Evolutionary conservation across 1,284 basidiomycete species (phyloP), one percentile per base, ranked within the genome.

Genomic region (Bjerkandera adusta): DNA sequence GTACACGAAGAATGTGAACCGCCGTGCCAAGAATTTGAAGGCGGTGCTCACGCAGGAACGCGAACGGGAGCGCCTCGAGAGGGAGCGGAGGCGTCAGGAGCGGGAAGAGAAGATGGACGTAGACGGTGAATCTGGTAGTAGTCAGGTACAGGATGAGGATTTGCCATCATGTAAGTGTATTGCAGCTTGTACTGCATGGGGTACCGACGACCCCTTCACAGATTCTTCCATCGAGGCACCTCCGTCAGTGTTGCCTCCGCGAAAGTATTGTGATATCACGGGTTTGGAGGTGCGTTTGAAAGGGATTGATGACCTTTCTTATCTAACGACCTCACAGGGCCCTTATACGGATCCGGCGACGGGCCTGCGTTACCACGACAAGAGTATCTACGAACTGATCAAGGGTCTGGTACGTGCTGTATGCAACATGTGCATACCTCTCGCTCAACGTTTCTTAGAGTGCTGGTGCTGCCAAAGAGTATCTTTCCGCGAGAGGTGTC

Each of bases 261-360:
- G 80, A 53, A 83, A 85, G 53, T 91, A 89, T 52, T 94, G 91
- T 58, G 91, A 94, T 64, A 89, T 94, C 4, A 94, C 91, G 0
- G 90, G 91, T 0, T 70, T 94, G 5, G 85, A 91, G 65, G 89
- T 86, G 47, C 12, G 69, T 55, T 32, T 3, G 27, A 18, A n/a
- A n/a, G n/a, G 20, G 15, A 33, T 26, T 12, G 12, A 34, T n/a
- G 35, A 33, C 16, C 29, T 18, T 11, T 36, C 8, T 43, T 34
- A 12, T 20, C 38, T 16, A 36, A 11, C 7, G 27, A 5, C 24
- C 11, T 34, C 3, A 43, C 8, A 89, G 86, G 89, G 86, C 1
- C 87, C 85, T 3, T 92, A 93, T 57, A 92, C 89, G 0, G 89
- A 93, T 57, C 91, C 91, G 5, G 79, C 83, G 2, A 90, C 89